Evolutionary conservation across 352 stramenopile species (phyloP).

Genomic region (Globisporangium ultimum): DNA sequence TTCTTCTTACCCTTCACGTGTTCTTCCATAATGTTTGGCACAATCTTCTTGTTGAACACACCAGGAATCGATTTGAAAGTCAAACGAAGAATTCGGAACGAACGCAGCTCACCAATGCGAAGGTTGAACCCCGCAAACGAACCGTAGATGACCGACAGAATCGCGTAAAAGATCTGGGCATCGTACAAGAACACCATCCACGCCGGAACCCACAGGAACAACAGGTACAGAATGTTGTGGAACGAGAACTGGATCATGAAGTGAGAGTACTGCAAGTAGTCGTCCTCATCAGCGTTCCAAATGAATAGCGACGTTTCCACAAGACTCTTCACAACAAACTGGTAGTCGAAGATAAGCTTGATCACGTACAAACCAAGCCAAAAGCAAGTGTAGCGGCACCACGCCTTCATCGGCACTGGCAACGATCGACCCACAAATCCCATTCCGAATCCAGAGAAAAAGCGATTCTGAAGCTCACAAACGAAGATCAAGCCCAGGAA

Average conservation of each 20-base stretch:
- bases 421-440: constrained; percentile 77
- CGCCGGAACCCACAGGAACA: constrained; percentile 79
- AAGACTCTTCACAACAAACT: constrained; percentile 81
- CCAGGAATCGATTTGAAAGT: constrained; percentile 85
- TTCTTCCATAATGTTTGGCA: constrained; percentile 80
- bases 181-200: constrained; percentile 88
- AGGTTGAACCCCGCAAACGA: constrained; percentile 85
- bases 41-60: constrained; percentile 88
- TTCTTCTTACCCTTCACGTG: constrained; percentile 69
- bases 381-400: constrained; percentile 82
- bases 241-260: constrained; percentile 82
- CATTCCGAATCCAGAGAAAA: constrained; percentile 60
- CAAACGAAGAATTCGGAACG: constrained; percentile 77
- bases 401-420: constrained; percentile 60
- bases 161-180: constrained; percentile 84
- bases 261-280: constrained; percentile 78
- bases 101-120: constrained; percentile 81
- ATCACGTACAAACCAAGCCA: constrained; percentile 70
- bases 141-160: constrained; percentile 74
- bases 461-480: constrained; percentile 72
- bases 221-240: constrained; percentile 84
- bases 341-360: constrained; percentile 85
- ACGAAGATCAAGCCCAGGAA: constrained; percentile 46
- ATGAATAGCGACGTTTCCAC: constrained; percentile 86
- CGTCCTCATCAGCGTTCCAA: constrained; percentile 68